Conservation (phyloP, 257 asterid species). For the Solanum pimpinellifolium region DNA sequence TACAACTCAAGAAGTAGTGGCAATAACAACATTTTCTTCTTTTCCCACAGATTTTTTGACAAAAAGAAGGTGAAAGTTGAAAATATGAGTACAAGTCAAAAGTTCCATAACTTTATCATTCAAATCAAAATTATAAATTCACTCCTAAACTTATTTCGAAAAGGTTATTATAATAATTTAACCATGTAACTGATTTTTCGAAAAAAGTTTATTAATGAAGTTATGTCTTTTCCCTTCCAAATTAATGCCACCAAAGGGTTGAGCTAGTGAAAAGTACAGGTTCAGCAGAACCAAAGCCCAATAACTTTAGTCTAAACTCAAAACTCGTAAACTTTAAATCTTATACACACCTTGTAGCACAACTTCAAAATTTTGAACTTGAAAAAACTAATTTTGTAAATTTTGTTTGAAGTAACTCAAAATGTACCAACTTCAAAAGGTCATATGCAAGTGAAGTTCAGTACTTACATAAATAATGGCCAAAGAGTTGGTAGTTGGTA, state of each 20-base stretch:
- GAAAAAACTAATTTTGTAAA: background rate
- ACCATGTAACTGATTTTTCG: too few species aligned
- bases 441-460: background rate
- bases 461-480: background rate
- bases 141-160: rapidly evolving
- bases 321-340: background rate
- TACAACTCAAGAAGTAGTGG: background rate
- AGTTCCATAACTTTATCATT: background rate
- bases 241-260: background rate
- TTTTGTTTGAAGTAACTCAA: background rate
- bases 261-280: background rate
- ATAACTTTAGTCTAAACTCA: background rate
- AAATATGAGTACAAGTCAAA: background rate
- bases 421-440: background rate
- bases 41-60: background rate
- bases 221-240: background rate
- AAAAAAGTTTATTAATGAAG: too few species aligned
- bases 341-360: background rate
- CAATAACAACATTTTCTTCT: background rate
- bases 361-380: too few species aligned
- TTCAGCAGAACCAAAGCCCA: background rate
- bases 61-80: background rate
- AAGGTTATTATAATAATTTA: too few species aligned
- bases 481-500: background rate
- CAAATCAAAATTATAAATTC: background rate